Percentiles rank a stretch among this genome's conserved stretches.
Evolutionary conservation across 2,329 filamentous ascomycete species (phyloP).

Genomic region (Talaromyces islandicus): DNA sequence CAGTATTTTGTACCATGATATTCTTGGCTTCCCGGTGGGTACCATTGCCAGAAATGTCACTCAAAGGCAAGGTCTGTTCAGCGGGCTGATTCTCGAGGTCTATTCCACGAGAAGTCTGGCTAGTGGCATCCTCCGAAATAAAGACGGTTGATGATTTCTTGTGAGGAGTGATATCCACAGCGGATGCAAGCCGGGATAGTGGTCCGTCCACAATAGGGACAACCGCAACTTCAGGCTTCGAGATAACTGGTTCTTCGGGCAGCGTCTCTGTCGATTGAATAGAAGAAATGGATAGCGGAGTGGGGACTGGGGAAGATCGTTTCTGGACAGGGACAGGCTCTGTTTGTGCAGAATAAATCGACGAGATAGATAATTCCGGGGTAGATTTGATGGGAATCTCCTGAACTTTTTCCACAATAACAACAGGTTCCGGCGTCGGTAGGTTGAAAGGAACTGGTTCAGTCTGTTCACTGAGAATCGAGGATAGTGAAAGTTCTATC

Average conservation of each 20-base stretch:
- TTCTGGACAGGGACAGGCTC: conserved; percentile 26
- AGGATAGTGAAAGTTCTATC: conserved; percentile 21
- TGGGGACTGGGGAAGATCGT: conserved; percentile 16
- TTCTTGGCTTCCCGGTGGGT: conserved; percentile 21
- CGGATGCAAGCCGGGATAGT: conserved; percentile 15
- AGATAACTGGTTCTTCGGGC: conserved; percentile 36
- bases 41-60: conserved; percentile 58
- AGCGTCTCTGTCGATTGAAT: conserved; percentile 42
- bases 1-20: conserved; percentile 45
- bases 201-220: conserved; percentile 19
- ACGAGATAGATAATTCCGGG: conserved; percentile 23
- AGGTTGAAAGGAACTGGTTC: conserved; percentile 18
- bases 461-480: conserved; percentile 23
- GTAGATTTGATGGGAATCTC: conserved; percentile 12
- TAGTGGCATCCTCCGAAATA: conserved; percentile 61
- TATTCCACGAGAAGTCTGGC: conserved; percentile 44
- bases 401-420: background rate
- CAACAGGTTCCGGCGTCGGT: conserved; percentile 14
- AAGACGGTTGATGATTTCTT: conserved; percentile 32
- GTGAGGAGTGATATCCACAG: conserved; percentile 4
- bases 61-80: conserved; percentile 48
- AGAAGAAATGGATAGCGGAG: conserved; percentile 32
- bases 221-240: conserved; percentile 14
- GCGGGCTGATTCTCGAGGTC: conserved; percentile 21
- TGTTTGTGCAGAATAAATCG: conserved; percentile 22